Evolutionary conservation across 371 early-diverging fungal species (phyloP).

Genomic region (Apophysomyces sp.): DNA sequence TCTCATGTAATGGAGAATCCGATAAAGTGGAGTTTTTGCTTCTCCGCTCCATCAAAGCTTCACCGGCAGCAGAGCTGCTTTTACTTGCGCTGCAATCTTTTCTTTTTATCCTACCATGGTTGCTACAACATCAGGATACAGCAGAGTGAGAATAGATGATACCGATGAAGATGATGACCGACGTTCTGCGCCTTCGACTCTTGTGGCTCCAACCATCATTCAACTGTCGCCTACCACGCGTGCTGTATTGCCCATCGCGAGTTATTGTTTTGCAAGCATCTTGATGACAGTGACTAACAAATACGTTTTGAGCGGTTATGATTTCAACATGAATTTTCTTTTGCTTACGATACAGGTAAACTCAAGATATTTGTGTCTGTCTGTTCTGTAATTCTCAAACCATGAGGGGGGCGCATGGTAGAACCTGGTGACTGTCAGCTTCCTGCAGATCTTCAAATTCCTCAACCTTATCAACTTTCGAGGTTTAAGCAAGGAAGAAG

Average conservation of each 20-base stretch:
- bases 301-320: conserved; percentile 84
- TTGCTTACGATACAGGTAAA: conserved; percentile 84
- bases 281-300: conserved; percentile 98
- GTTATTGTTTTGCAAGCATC: conserved; percentile 89
- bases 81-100: no score
- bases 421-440: conserved; percentile 40
- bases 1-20: no score
- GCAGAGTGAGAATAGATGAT: no score
- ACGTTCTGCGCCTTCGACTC: conserved; percentile 1
- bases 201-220: conserved; percentile 38
- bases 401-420: conserved; percentile 2
- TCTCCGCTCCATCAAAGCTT: no score
- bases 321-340: conserved; percentile 90
- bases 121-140: no score
- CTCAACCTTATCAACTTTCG: conserved; percentile 70
- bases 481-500: conserved; percentile 65
- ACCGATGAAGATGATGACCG: no score
- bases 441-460: conserved; percentile 55
- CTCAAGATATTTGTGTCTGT: background rate
- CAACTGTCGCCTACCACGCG: conserved; percentile 41
- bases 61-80: no score
- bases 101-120: no score
- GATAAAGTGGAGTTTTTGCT: no score
- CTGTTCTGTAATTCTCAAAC: background rate
- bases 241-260: conserved; percentile 19